Conservation (phyloP, 2,329 filamentous ascomycete genomes). For the Ophiostoma ips region DNA sequence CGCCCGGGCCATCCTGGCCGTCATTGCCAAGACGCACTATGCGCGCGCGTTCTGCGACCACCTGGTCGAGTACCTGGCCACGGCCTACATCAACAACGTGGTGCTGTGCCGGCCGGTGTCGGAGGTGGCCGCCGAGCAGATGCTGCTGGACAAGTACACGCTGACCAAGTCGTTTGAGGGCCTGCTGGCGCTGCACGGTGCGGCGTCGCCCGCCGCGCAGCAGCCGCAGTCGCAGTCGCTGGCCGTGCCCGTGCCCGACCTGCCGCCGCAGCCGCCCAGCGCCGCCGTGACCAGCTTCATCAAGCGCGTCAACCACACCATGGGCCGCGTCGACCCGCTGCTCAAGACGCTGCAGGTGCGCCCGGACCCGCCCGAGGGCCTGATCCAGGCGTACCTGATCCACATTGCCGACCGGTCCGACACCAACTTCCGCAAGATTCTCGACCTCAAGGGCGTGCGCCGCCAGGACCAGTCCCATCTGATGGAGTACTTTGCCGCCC, state of each 20-base stretch:
- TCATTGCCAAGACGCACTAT: conserved; percentile 84
- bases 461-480: conserved; percentile 72
- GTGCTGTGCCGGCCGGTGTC: conserved; percentile 83
- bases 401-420: conserved; percentile 91
- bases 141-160: conserved; percentile 90
- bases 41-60: conserved; percentile 91
- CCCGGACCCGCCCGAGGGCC: conserved; percentile 75
- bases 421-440: conserved; percentile 87
- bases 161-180: conserved; percentile 66
- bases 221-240: not conserved
- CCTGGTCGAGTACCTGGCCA: conserved; percentile 75
- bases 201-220: conserved; percentile 21
- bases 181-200: conserved; percentile 51
- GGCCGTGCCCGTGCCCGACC: not conserved
- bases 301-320: conserved; percentile 72
- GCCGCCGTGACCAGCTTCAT: conserved; percentile 49
- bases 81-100: conserved; percentile 66
- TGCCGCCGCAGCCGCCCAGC: conserved; percentile 13
- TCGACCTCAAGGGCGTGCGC: conserved; percentile 86
- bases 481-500: conserved; percentile 68
- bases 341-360: conserved; percentile 95
- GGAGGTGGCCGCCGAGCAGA: conserved; percentile 90
- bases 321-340: conserved; percentile 78
- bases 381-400: conserved; percentile 94
- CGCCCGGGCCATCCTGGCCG: conserved; percentile 58